Base-by-base conservation (phyloP, 2,329 filamentous ascomycete species). In the Alternaria postmessia region DNA sequence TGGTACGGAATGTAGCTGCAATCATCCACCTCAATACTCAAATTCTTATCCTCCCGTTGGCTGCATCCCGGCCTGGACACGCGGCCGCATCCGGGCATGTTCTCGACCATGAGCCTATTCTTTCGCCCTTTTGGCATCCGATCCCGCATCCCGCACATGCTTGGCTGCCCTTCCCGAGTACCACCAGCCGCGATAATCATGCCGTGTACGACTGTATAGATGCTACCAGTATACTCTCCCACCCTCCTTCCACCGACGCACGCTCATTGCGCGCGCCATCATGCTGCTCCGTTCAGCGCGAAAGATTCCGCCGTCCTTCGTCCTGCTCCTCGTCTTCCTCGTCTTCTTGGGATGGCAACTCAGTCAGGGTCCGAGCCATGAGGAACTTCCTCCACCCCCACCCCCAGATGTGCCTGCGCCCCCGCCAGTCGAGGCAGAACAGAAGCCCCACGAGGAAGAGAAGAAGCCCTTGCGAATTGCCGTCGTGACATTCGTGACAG, bases 401-500 rank as follows among this genome's bases (percentile, higher is more conserved):
- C 32, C 32, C 7, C 41, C 55, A 18, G 14, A n/a, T 38, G 14
- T n/a, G 16, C 48, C 55, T 14, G 26, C 48, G 4, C 41, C 54
- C 26, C 48, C 41, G 14, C 41, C 42, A 20, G 34, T 53, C 32
- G 48, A 57, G 14, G 49, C 51, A 22, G 51, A 59, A 39, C 49
- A 44, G 24, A 47, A 42, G 26, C 48, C 42, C 4, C 38, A 49
- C 11, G 52, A 41, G 12, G 63, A 34, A 30, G 55, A 63, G 44
- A 66, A 61, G 36, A 70, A 65, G 41, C 32, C 54, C 34, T 69
- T 66, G 8, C 68, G 73, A 20, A 68, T 79, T 12, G 77, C 75
- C 18, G 64, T 79, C 39, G 66, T 79, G 54, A 79, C 77, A 0
- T 78, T 79, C 47, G 71, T 75, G 7, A 79, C 77, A 0, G 68